Conservation (phyloP, 2,329 filamentous ascomycete species). For the Sarocladium oryzae region DNA sequence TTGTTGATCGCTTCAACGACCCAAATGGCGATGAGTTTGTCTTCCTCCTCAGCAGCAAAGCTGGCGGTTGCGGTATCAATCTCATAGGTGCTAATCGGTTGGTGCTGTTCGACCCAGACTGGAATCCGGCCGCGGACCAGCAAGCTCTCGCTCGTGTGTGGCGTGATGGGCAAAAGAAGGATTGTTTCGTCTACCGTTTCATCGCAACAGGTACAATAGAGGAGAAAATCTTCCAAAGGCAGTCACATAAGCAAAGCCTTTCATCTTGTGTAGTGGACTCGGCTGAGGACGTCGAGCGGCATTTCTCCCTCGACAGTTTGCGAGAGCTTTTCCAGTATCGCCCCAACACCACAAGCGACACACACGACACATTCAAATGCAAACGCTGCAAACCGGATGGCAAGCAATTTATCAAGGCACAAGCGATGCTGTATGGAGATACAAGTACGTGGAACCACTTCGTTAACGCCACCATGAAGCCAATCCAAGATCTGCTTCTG, state of each 20-base stretch:
- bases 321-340: slow-evolving; percentile 93
- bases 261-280: slow-evolving; percentile 96
- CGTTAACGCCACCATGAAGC: slow-evolving; percentile 68
- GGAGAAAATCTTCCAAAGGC: slow-evolving; percentile 98
- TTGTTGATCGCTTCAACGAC: slow-evolving; percentile 97
- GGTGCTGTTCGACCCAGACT: slow-evolving; percentile 93
- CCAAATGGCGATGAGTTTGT: slow-evolving; percentile 85
- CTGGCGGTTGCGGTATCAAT: slow-evolving; percentile 93
- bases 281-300: slow-evolving; percentile 92
- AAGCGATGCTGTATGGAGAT: slow-evolving; percentile 93
- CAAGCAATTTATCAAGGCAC: slow-evolving; percentile 80
- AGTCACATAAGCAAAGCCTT: slow-evolving; percentile 95
- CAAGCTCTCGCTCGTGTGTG: slow-evolving; percentile 95
- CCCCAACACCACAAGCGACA: slow-evolving; percentile 78
- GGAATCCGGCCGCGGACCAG: slow-evolving; percentile 97
- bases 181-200: slow-evolving; percentile 99
- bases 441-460: slow-evolving; percentile 99
- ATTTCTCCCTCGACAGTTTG: slow-evolving; percentile 87
- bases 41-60: slow-evolving; percentile 94
- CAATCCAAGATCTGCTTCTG: slow-evolving; percentile 85
- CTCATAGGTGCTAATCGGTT: slow-evolving; percentile 91
- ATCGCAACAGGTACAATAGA: slow-evolving; percentile 97
- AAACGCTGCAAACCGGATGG: slow-evolving; percentile 89
- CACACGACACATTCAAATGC: slow-evolving; percentile 98
- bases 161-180: slow-evolving; percentile 98